Evolutionary conservation across 192 early-diverging fungal species (phyloP), one percentile per base, ranked within the genome.

Genomic region (Backusella psychrophila): DNA sequence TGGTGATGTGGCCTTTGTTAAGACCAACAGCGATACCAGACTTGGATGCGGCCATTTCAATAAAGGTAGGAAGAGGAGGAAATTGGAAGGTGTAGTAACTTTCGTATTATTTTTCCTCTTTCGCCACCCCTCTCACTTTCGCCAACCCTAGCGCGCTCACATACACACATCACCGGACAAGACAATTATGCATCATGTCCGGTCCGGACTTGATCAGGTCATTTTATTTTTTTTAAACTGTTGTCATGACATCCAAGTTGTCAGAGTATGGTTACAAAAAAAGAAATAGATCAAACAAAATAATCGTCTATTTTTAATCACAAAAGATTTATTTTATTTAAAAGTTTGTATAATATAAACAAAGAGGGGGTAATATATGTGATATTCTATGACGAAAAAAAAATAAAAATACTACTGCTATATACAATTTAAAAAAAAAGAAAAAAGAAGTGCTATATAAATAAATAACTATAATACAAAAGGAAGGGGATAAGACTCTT

Each of bases 1-100:
- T 91, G 80, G 92, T 93, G 87, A 94, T 85, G 91, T 94, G 96
- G 72, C 98, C 98, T 84, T 92, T 91, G 74, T 97, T 98, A 85
- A 91, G 84, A 81, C 98, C 98, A 77, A 87, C 88, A 82, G 89
- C 89, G 82, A 99, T 91, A 82, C 97, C 97, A 79, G 92, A 89
- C 86, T 93, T 94, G 77, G 86, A 84, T 78, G 87, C 82, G 77
- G 87, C 89, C 81, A 77, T 77, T 70, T 70, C 34, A 41, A 49
- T 71, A 31, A 33, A 71, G 44, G 39, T 71, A 71, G 44, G 42
- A 39, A 71, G 70, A 71, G 70, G 70, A 49, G 39, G 39, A 71
- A 49, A 39, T 69, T 69, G 56, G 56, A 63, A 8, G 19, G 23
- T 63, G 56, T 63, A 29, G 26, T 63, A 49, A 63, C 56, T 63